phyloP scores from a whole-genome alignment of 148 eudicot genomes.

The Rhododendron simsii region DNA sequence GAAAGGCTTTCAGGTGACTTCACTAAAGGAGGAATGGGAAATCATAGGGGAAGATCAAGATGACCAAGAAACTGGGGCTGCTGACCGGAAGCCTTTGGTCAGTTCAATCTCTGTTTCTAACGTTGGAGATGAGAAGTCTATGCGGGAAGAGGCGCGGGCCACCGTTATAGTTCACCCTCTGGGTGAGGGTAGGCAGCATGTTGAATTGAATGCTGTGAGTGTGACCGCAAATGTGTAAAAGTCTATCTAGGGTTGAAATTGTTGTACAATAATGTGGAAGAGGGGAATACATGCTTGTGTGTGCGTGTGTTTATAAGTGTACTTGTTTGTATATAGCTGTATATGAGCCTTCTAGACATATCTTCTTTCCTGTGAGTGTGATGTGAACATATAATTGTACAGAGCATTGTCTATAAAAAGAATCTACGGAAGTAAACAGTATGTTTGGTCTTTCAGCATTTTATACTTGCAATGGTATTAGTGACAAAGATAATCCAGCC shows the following conservation, averaged over 20 bases:
- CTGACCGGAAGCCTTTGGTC: slow-evolving; percentile 20
- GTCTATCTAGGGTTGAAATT: not conserved
- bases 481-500: not conserved
- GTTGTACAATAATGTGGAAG: not conserved
- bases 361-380: not conserved
- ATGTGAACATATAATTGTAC: not conserved
- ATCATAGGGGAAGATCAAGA: slow-evolving; percentile 33
- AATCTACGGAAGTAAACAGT: not conserved
- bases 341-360: not conserved
- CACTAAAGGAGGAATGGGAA: slow-evolving; percentile 86
- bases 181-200: slow-evolving; percentile 38
- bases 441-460: not conserved
- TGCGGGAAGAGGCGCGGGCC: slow-evolving; percentile 43
- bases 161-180: slow-evolving; percentile 33
- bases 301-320: not conserved
- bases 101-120: slow-evolving; percentile 30
- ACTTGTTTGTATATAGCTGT: not conserved
- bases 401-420: not conserved
- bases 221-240: slow-evolving; percentile 36
- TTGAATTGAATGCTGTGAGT: slow-evolving; percentile 43
- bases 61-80: slow-evolving; percentile 7
- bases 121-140: slow-evolving; percentile 19
- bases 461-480: not conserved
- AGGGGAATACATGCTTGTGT: not conserved
- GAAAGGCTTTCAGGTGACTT: slow-evolving; percentile 39